Percentiles rank a stretch among this genome's conserved stretches.
phyloP scores from a whole-genome alignment of 768 basidiomycete genomes.

The Sutorius australiensis region DNA sequence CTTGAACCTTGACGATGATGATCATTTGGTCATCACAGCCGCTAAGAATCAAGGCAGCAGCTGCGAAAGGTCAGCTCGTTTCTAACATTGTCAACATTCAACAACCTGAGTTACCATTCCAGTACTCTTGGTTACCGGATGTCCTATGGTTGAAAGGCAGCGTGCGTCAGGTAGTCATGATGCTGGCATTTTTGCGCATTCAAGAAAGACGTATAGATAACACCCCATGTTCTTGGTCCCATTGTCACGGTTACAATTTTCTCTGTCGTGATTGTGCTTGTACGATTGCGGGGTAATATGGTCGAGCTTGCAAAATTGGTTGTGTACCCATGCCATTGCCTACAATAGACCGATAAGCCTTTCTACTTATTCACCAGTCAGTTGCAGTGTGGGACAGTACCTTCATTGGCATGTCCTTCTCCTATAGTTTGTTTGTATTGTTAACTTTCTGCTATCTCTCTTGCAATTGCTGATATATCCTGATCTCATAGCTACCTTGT shows the following conservation, averaged over 20 bases:
- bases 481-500: too few species aligned
- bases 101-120: slow-evolving; percentile 1
- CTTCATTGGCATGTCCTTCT: too few species aligned
- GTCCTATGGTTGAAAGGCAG: slow-evolving; percentile 81
- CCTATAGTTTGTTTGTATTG: too few species aligned
- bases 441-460: too few species aligned
- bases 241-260: slow-evolving; percentile 82
- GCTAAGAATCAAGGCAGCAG: slow-evolving; percentile 47
- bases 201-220: slow-evolving; percentile 45
- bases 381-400: too few species aligned
- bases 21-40: slow-evolving; percentile 24
- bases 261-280: slow-evolving; percentile 57
- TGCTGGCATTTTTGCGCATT: neutral
- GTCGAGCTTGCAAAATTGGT: slow-evolving; percentile 80
- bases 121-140: slow-evolving; percentile 91
- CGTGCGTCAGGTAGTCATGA: slow-evolving; percentile 41
- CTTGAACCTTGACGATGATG: neutral
- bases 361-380: too few species aligned
- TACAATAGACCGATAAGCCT: too few species aligned
- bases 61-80: slow-evolving; percentile 44
- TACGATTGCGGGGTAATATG: slow-evolving; percentile 51
- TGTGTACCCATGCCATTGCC: too few species aligned
- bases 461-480: too few species aligned
- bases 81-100: neutral
- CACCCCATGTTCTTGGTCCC: slow-evolving; percentile 70